Conservation (phyloP, 2,329 filamentous ascomycete genomes). For the Colletotrichum sp. region DNA sequence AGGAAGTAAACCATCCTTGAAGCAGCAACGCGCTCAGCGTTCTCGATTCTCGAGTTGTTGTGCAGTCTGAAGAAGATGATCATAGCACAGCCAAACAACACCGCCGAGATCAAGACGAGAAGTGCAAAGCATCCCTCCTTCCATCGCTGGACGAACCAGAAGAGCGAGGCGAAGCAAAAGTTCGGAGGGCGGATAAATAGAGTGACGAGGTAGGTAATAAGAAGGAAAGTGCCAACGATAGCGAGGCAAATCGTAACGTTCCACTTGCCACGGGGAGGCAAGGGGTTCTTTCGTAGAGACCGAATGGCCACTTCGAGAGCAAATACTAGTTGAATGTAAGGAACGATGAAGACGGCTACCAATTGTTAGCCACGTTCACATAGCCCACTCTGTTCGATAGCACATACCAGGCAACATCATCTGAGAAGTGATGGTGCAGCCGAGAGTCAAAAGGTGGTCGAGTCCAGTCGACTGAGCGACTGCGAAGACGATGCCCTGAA, state of each 20-base stretch:
- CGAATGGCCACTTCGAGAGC: constrained; percentile 65
- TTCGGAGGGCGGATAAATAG: constrained; percentile 59
- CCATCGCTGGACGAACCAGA: constrained; percentile 70
- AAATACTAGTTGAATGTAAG: constrained; percentile 70
- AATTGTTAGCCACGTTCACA: constrained; percentile 25
- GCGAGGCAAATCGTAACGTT: constrained; percentile 61
- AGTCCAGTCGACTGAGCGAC: constrained; percentile 62
- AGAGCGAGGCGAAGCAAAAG: constrained; percentile 69
- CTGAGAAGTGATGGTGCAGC: constrained; percentile 60
- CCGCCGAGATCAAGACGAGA: constrained; percentile 52
- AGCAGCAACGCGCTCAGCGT: constrained; percentile 65
- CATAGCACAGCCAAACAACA: constrained; percentile 55
- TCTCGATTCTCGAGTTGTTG: constrained; percentile 57
- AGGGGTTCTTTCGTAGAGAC: constrained; percentile 58
- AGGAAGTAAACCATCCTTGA: constrained; percentile 75
- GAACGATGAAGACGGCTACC: constrained; percentile 69
- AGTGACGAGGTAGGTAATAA: constrained; percentile 65
- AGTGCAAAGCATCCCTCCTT: constrained; percentile 61
- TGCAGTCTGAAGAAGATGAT: constrained; percentile 63
- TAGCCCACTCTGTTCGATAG: neutral
- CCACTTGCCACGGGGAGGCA: constrained; percentile 64
- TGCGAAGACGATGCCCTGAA: constrained; percentile 64
- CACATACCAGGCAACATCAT: constrained; percentile 64
- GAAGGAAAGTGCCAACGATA: constrained; percentile 52
- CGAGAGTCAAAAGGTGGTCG: constrained; percentile 50